Base-by-base conservation (phyloP, 1,284 basidiomycete genomes). In the Fomitiporia mediterranea region DNA sequence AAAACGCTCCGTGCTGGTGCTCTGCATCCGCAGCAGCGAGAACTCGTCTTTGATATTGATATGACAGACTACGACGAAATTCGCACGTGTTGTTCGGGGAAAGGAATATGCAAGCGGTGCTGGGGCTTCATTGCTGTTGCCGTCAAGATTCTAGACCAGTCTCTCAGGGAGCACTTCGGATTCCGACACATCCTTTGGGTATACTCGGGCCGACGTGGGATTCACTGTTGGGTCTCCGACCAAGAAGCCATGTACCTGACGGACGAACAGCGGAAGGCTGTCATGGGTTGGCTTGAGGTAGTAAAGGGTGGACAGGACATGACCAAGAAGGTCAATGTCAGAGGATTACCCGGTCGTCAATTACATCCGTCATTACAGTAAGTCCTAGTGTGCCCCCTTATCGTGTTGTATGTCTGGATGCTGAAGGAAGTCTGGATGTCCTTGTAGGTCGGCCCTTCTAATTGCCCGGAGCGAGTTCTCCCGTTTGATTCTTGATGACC, bases 41-140 rank as follows among this genome's bases (percentile, higher is more conserved):
- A 99, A 70, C 85, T 99, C 30, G 97, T 99, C 0, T 98, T 99
- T 67, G 97, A 99, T 84, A 98, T 99, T 68, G 96, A 99, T 72
- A 98, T 99, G 95, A 97, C 96, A 15, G 96, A 99, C 73, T 99
- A 99, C 73, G 97, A 99, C 70, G 80, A 88, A 57, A 84, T 99
- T 65, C 86, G 97, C 51, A 98, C 93, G 0, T 99, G 97, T 72
- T 99, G 97, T 72, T 85, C 85, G 2, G 91, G 86, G 55, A 93
- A 95, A 55, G 86, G 81, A 58, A 98, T 99, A 70, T 99, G 96
- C 75, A 81, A 79, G 61, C 82, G 88, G 39, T 99, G 97, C 73
- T 99, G 97, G 96, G 82, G 79, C 0, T 98, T 95, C 73, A 98
- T 99, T 65, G 82, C 91, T 11, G 88, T 89, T 17, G 97, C 97